Evolutionary conservation across 1,284 basidiomycete genomes (phyloP), one percentile per base, ranked within the genome.

Genomic region (Pterula multifida): DNA sequence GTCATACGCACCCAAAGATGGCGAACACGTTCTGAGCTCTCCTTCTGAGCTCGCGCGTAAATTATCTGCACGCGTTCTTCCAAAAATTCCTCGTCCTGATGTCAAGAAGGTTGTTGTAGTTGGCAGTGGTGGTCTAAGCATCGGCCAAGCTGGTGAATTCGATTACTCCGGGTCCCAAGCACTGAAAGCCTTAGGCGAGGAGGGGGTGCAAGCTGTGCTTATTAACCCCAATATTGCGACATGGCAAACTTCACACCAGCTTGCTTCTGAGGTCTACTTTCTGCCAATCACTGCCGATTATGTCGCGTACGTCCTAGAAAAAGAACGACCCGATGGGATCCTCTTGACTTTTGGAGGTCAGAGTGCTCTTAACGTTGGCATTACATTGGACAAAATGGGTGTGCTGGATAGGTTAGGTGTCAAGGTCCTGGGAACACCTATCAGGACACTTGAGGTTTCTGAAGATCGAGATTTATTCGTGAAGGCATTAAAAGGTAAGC

Each of bases 101-200:
- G 95, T 98, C 46, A 85, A 88, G 65, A 96, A 95, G 65, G 96
- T 98, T 48, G 78, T 98, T 54, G 90, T 98, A 53, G 92, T 98
- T 48, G 96, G 96, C 55, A 90, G 86, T 56, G 96, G 96, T 61
- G 96, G 96, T 55, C 81, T 99, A 47, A 88, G 84, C 62, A 98
- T 99, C 56, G 96, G 96, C 44, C 96, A 98, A 68, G 96, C 96
- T 3, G 96, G 96, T 67, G 96, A 99, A 69, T 99, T 99, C 68
- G 96, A 99, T 68, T 98, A 99, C 69, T 97, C 93, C 24, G 96
- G 89, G 45, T 98, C 95, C 4, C 96, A 98, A 70, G 96, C 96
- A 26, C 85, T 99, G 70, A 99, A 99, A 68, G 96, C 96, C 12
- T 83, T 99, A 52, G 81, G 86, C 54, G 96, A 99, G 67, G 91